Evolutionary conservation across 2,329 filamentous ascomycete species (phyloP).

Genomic region (Paramyrothecium roridum): DNA sequence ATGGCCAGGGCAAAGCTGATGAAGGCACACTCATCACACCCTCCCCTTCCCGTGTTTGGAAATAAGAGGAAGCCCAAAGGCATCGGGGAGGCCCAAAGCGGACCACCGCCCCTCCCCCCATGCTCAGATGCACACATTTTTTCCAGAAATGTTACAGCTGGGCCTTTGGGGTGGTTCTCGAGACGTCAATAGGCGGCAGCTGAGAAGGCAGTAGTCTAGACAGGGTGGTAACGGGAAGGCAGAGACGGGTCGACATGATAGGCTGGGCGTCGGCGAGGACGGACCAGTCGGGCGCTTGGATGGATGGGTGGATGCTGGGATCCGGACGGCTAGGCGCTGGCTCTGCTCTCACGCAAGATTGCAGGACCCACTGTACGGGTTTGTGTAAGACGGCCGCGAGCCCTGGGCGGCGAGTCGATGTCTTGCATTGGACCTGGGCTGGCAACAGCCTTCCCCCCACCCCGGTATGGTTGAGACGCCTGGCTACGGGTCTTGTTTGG

Average conservation of each 20-base stretch:
- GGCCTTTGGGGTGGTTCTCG: not conserved
- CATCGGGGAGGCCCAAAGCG: not conserved
- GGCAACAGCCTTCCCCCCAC: not conserved
- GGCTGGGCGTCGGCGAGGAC: constrained; percentile 21
- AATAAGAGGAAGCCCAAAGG: not conserved
- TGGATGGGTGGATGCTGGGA: constrained; percentile 10
- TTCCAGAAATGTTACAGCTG: not conserved
- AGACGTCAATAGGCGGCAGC: not conserved
- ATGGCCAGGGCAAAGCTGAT: not conserved
- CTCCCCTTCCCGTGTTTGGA: not conserved
- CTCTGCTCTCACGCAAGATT: constrained; percentile 23
- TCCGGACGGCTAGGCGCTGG: constrained; percentile 32
- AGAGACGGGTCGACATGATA: constrained; percentile 20
- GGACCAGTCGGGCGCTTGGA: constrained; percentile 31
- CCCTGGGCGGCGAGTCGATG: constrained; percentile 39
- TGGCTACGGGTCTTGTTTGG: constrained; percentile 21
- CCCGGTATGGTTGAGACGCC: not conserved
- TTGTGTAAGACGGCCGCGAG: constrained; percentile 30
- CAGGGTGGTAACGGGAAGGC: not conserved
- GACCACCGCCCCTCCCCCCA: not conserved
- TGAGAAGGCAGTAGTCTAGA: not conserved
- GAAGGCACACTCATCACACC: not conserved
- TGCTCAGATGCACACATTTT: not conserved
- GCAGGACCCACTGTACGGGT: constrained; percentile 23
- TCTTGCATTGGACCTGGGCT: constrained; percentile 25